These are phyloP conservation scores for Mimosa pudica DNA, from an alignment of 306 rosid genomes.

Conservation along the genomic window DNA sequence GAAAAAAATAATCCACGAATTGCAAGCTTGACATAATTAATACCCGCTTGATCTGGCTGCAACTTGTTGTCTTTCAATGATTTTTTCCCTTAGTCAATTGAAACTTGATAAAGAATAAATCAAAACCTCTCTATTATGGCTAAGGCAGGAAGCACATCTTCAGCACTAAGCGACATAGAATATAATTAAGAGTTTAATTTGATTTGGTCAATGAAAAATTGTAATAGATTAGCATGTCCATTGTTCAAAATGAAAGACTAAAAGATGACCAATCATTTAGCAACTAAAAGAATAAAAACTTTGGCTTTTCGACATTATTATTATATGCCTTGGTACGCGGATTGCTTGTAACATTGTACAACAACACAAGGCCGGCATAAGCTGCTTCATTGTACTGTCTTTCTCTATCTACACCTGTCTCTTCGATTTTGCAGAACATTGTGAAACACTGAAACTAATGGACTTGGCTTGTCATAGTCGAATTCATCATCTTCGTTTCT, in stretches of 20 bases:
- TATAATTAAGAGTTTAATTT: neutral
- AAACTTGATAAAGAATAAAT: neutral
- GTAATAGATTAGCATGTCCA: neutral
- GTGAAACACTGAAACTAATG: neutral
- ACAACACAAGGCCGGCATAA: constrained; percentile 53
- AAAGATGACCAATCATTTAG: neutral
- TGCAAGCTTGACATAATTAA: neutral
- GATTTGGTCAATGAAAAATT: neutral
- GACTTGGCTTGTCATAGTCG: neutral
- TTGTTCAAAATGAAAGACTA: neutral
- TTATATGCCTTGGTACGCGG: constrained; percentile 44
- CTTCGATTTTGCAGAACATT: neutral
- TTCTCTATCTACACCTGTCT: constrained; percentile 1
- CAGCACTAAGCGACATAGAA: neutral
- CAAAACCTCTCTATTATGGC: neutral
- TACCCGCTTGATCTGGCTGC: neutral
- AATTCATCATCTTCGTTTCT: constrained; percentile 25
- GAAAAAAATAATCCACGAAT: neutral
- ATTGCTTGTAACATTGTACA: constrained; percentile 46
- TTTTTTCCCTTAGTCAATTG: neutral
- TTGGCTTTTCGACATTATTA: constrained; percentile 16
- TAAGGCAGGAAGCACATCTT: neutral
- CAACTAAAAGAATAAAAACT: neutral
- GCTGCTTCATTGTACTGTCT: constrained; percentile 37
- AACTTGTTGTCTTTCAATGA: neutral